These are phyloP conservation scores for Candida germanica DNA, from an alignment of 805 yeast species.

Conservation along the genomic window DNA sequence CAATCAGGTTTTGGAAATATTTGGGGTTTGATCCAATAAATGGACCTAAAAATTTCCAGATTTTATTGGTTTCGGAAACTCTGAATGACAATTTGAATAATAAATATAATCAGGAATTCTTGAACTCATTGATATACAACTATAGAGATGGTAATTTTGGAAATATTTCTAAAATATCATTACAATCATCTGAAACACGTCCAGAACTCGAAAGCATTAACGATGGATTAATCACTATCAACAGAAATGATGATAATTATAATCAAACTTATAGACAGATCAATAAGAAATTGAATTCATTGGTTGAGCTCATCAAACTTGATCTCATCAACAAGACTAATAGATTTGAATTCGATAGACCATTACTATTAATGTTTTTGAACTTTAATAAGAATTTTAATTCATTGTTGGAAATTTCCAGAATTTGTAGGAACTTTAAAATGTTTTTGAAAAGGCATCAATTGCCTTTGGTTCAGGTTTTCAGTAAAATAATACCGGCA, in stretches of 20 bases:
- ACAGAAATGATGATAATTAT: slow-evolving; percentile 19
- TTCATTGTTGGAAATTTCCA: slow-evolving; percentile 47
- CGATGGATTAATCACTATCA: slow-evolving; percentile 25
- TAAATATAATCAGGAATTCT: slow-evolving; percentile 33
- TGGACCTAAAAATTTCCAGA: slow-evolving; percentile 49
- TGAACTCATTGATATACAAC: slow-evolving; percentile 38
- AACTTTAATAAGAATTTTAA: slow-evolving; percentile 40
- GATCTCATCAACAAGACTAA: slow-evolving; percentile 41
- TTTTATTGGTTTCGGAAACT: slow-evolving; percentile 43
- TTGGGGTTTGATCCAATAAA: slow-evolving; percentile 54
- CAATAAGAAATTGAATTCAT: slow-evolving; percentile 24
- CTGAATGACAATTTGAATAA: slow-evolving; percentile 17
- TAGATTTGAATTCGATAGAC: slow-evolving; percentile 42
- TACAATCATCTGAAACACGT: slow-evolving; percentile 25
- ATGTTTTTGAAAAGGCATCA: slow-evolving; percentile 33
- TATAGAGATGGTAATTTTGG: slow-evolving; percentile 54
- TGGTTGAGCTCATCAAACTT: slow-evolving; percentile 36
- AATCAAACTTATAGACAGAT: slow-evolving; percentile 28
- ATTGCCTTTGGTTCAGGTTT: slow-evolving; percentile 36
- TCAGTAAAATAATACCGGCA: slow-evolving; percentile 36
- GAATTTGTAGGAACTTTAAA: slow-evolving; percentile 47
- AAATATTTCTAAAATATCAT: slow-evolving; percentile 27
- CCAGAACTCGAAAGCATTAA: slow-evolving; percentile 26
- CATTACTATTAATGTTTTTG: slow-evolving; percentile 50
- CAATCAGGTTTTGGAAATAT: slow-evolving; percentile 53